Conservation (phyloP, 352 stramenopile species). For the Phytophthora nicotianae region DNA sequence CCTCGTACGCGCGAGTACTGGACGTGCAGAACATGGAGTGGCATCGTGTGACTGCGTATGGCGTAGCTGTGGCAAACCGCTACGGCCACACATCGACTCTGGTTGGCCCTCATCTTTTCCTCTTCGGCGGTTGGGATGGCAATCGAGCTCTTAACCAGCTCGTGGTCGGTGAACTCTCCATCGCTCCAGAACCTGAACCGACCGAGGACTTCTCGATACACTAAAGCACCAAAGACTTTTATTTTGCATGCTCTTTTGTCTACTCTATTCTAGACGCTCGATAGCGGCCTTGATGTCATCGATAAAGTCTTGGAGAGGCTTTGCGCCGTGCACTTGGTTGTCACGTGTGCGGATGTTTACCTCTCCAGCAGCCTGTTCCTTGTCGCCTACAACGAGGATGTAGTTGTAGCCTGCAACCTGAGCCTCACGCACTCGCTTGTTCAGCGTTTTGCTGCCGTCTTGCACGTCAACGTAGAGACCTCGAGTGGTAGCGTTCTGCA, state of each 20-base stretch:
- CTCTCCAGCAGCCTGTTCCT: constrained; percentile 53
- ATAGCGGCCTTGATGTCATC: constrained; percentile 60
- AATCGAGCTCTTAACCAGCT: constrained; percentile 82
- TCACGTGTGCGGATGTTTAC: constrained; percentile 86
- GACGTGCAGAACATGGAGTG: constrained; percentile 74
- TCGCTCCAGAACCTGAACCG: constrained; percentile 15
- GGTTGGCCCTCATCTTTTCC: constrained; percentile 70
- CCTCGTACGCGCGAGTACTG: constrained; percentile 63
- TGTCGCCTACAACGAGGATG: constrained; percentile 83
- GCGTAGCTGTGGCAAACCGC: constrained; percentile 58
- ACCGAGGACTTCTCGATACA: constrained; percentile 13
- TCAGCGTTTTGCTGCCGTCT: constrained; percentile 81
- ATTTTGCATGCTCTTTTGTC: constrained; percentile 33
- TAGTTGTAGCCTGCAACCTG: constrained; percentile 87
- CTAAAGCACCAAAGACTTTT: constrained; percentile 16
- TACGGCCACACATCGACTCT: constrained; percentile 75
- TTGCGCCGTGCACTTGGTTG: constrained; percentile 79
- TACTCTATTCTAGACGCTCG: constrained; percentile 64
- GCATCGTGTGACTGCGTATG: constrained; percentile 45
- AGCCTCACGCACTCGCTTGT: constrained; percentile 82
- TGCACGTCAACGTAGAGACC: constrained; percentile 74
- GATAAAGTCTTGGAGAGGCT: constrained; percentile 59
- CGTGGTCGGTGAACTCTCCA: constrained; percentile 62
- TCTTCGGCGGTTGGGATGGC: constrained; percentile 85
- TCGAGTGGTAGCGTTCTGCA: constrained; percentile 42